Evolutionary conservation across 1,284 basidiomycete genomes (phyloP).

Genomic region (Rhodotorula mucilaginosa): DNA sequence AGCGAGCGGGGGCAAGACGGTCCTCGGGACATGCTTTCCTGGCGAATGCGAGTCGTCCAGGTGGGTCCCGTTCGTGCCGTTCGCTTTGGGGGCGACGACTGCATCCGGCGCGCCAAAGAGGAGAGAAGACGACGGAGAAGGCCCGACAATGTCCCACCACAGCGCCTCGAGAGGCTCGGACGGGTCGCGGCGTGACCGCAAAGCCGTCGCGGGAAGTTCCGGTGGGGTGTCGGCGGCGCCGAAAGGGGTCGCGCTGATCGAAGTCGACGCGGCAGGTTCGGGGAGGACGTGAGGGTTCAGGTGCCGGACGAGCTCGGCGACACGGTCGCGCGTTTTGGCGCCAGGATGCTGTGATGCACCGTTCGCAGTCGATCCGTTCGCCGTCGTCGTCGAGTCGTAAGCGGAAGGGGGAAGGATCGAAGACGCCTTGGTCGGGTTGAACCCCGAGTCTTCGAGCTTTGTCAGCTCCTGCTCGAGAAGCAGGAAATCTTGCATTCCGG

Average conservation of each 20-base stretch:
- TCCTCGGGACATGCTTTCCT: not conserved
- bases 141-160: conserved; percentile 39
- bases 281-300: conserved; percentile 29
- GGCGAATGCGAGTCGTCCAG: not conserved
- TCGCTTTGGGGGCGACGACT: not conserved
- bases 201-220: not conserved
- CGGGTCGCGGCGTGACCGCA: conserved; percentile 2
- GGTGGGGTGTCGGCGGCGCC: not conserved
- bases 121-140: conserved; percentile 16
- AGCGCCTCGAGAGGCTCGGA: conserved; percentile 32
- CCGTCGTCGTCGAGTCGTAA: not conserved
- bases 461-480: conserved; percentile 34
- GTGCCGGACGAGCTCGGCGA: conserved; percentile 18
- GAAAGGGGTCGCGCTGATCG: not conserved
- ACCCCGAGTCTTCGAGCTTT: conserved; percentile 29
- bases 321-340: not conserved
- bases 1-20: not conserved
- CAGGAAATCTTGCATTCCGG: conserved; percentile 60
- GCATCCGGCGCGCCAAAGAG: not conserved
- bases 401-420: conserved; percentile 18
- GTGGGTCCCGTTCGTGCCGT: conserved; percentile 1
- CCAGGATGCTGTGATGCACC: too few relatives aligned
- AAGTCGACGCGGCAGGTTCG: not conserved
- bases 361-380: not conserved
- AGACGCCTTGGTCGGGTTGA: conserved; percentile 13